A percentile compares a stretch with the other conserved stretches of the same genome.
phyloP scores from a whole-genome alignment of 2,329 filamentous ascomycete genomes.

The Colletotrichum brevisporum region DNA sequence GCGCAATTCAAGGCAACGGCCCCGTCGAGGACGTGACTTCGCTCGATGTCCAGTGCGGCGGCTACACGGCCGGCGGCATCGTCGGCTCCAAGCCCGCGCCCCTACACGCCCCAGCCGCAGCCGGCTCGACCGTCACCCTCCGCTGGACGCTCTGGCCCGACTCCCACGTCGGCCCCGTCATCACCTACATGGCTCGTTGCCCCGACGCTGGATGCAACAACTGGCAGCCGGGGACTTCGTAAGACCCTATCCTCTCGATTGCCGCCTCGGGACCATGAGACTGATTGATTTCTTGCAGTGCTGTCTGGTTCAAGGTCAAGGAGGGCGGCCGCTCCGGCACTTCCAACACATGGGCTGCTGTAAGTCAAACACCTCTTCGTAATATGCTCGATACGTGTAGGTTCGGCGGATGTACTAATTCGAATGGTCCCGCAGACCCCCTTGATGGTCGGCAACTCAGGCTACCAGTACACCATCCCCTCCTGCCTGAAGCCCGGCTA shows the following conservation, averaged over 20 bases:
- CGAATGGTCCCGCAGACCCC: slow-evolving; percentile 47
- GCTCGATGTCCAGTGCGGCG: slow-evolving; percentile 70
- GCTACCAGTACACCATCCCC: slow-evolving; percentile 68
- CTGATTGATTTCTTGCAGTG: slow-evolving; percentile 45
- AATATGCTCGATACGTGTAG: not conserved
- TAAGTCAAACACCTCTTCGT: slow-evolving; percentile 43
- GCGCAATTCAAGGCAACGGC: slow-evolving; percentile 70
- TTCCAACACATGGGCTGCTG: slow-evolving; percentile 62
- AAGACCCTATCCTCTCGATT: slow-evolving; percentile 30
- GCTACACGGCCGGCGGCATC: slow-evolving; percentile 63
- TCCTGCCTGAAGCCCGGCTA: slow-evolving; percentile 65
- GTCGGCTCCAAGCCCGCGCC: slow-evolving; percentile 65
- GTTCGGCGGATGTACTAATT: not conserved
- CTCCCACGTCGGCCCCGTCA: slow-evolving; percentile 66
- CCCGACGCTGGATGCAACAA: slow-evolving; percentile 65
- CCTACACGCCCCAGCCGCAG: slow-evolving; percentile 66
- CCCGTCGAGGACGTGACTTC: slow-evolving; percentile 67
- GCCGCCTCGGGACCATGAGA: slow-evolving; percentile 39
- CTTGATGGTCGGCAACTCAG: slow-evolving; percentile 59
- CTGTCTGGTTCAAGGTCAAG: slow-evolving; percentile 71
- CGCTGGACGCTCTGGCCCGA: slow-evolving; percentile 68
- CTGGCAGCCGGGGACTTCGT: slow-evolving; percentile 58
- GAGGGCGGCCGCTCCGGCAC: slow-evolving; percentile 65
- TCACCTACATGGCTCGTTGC: slow-evolving; percentile 74
- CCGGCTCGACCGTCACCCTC: slow-evolving; percentile 67